Base-by-base conservation (phyloP, 805 yeast species). In the Wickerhamiella domercqiae region DNA sequence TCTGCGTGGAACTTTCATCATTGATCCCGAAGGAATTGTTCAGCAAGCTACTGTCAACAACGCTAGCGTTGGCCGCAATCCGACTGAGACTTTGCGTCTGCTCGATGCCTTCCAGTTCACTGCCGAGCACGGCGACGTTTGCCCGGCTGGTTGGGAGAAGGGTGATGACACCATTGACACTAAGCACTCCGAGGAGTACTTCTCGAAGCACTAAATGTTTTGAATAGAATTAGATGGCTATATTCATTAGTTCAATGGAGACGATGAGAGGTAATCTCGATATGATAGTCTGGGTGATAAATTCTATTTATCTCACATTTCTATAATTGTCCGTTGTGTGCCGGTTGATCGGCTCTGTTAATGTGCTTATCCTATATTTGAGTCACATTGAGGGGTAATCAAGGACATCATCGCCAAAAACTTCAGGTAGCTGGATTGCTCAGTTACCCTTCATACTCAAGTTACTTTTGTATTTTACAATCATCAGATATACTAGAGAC, bases 101-200 rank as follows among this genome's bases (percentile, higher is more conserved):
- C 73, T 90, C 47, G 97, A 90, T 63, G 99, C 96, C 53, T 90
- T 90, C 94, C 94, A 87, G 71, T 90, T 93, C 86, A 81, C 94
- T 56, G 97, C 86, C 66, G 80, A 82, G 71, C 71, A 90, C 76
- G 98, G 98, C 69, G 95, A 93, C 70, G 98, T 87, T 51, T 86
- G 96, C 71, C 98, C 98, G 57, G 96, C 97, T 62, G 90, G 87
- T 93, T 87, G 98, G 98, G 73, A 77, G 47, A 78, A 81, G 63
- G 98, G 98, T 68, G 62, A 81, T 46, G 94, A 81, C 60, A 80
- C 94, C 64, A 83, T 84, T 68, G 78, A 77, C 50, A 48, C 53
- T 35, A 40, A 40, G 37, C 32, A 44, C 39, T 43, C 49, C 28
- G 16, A 32, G 35, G 46, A 47, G 49, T 47, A 46, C 48, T 47